Base-by-base conservation (phyloP, 2,329 filamentous ascomycete genomes). In the Botrytis squamosa region DNA sequence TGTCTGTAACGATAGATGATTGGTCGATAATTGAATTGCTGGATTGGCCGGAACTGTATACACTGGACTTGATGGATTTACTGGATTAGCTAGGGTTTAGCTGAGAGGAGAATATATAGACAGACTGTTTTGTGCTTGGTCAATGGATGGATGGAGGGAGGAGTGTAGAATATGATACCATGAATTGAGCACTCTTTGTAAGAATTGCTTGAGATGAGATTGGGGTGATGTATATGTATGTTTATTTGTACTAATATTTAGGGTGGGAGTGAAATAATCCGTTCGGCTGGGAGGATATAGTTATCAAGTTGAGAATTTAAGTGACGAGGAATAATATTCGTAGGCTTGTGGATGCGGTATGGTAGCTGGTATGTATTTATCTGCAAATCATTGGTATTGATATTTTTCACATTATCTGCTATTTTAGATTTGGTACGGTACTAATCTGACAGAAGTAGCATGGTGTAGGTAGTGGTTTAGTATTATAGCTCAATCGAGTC, bases 1-100 rank as follows among this genome's bases (percentile, higher is more conserved):
- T 25, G 71, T 72, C 25, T 72, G 71, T 68, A 72, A 72, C 33
- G 71, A 72, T 67, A 44, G 70, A 67, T 72, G 36, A 70, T 29
- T 63, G 29, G 22, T 57, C 4, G 36, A 38, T 38, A 25, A 33
- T 55, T 8, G 46, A 55, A 16, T n/a, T 25, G 29, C 44, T 52
- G 5, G 44, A 46, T 33, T 66, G 22, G 18, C 44, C 52, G 40
- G 57, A 36, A 60, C 33, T 20, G 57, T 33, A 60, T 22, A 36
- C 2, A 36, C 5, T 60, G 57, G 57, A 22, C 29, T 25, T 20
- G 29, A 6, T 33, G 4, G 18, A n/a, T n/a, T 42, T 57, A 25
- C n/a, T 14, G n/a, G n/a, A 55, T 18, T 67, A 33, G 40, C 62
- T 46, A 46, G 52, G 16, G n/a, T 29, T 18, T 57, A 29, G n/a